Conservation (phyloP, 805 yeast species). For the Wickerhamiella slavikovae region DNA sequence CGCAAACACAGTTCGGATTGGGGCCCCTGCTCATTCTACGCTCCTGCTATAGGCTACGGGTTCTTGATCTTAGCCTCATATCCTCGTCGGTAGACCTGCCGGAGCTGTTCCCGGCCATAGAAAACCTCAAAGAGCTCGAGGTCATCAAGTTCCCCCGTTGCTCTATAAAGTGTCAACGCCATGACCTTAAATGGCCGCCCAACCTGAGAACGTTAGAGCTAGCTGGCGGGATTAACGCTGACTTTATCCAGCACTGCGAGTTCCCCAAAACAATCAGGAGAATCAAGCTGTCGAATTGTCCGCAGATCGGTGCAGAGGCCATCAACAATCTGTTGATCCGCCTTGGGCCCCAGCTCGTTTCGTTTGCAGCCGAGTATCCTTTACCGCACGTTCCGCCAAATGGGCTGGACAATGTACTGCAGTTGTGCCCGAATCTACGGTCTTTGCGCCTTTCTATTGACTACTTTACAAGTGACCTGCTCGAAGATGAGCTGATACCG, state of each 20-base stretch:
- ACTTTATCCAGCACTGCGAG: constrained; percentile 44
- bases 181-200: constrained; percentile 58
- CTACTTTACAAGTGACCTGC: constrained; percentile 33
- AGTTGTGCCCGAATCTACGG: constrained; percentile 53
- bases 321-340: constrained; percentile 38
- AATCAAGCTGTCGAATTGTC: constrained; percentile 75
- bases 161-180: constrained; percentile 40
- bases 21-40: constrained; percentile 72
- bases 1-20: constrained; percentile 86
- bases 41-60: constrained; percentile 40
- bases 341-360: constrained; percentile 44
- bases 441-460: constrained; percentile 59
- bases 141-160: constrained; percentile 77
- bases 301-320: constrained; percentile 45
- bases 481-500: constrained; percentile 18
- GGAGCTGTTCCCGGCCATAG: constrained; percentile 59
- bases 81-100: constrained; percentile 75
- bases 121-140: constrained; percentile 38
- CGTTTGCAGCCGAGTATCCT: constrained; percentile 60
- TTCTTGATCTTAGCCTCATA: constrained; percentile 63
- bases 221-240: constrained; percentile 79
- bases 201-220: constrained; percentile 48
- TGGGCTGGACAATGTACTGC: constrained; percentile 53
- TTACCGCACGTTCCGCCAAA: constrained; percentile 58
- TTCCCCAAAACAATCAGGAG: constrained; percentile 55